phyloP scores from a whole-genome alignment of 306 rosid genomes.

The Malus sieversii region DNA sequence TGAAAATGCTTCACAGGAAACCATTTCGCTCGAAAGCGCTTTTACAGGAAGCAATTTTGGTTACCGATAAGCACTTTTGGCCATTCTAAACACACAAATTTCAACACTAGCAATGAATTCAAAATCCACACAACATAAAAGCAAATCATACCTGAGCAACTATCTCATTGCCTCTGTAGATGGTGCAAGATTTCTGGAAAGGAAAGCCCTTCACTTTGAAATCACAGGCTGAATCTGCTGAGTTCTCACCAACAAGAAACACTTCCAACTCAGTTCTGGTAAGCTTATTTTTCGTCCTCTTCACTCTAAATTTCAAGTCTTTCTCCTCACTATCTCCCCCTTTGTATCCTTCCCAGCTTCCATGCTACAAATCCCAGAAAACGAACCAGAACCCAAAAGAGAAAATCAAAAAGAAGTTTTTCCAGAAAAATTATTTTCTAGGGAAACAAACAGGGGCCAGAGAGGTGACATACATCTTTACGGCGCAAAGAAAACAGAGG shows the following conservation, averaged over 20 bases:
- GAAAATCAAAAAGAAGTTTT: neutral
- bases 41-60: too few species aligned
- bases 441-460: neutral
- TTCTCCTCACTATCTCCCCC: constrained; percentile 30
- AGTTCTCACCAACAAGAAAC: constrained; percentile 29
- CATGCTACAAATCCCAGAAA: constrained; percentile 34
- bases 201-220: constrained; percentile 64
- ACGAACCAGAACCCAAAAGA: neutral
- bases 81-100: neutral
- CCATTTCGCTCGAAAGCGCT: too few species aligned
- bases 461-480: constrained; percentile 29
- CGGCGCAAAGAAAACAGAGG: constrained; percentile 48
- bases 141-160: constrained; percentile 66
- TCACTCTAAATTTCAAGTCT: constrained; percentile 45
- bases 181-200: constrained; percentile 57
- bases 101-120: neutral
- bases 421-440: neutral
- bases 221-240: constrained; percentile 25
- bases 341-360: constrained; percentile 67
- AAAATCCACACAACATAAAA: neutral
- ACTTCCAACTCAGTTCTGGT: constrained; percentile 56
- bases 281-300: constrained; percentile 41
- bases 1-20: too few species aligned
- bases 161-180: constrained; percentile 41
- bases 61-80: too few species aligned